Evolutionary conservation across 768 basidiomycete species (phyloP).

Genomic region (Russula ochroleuca): DNA sequence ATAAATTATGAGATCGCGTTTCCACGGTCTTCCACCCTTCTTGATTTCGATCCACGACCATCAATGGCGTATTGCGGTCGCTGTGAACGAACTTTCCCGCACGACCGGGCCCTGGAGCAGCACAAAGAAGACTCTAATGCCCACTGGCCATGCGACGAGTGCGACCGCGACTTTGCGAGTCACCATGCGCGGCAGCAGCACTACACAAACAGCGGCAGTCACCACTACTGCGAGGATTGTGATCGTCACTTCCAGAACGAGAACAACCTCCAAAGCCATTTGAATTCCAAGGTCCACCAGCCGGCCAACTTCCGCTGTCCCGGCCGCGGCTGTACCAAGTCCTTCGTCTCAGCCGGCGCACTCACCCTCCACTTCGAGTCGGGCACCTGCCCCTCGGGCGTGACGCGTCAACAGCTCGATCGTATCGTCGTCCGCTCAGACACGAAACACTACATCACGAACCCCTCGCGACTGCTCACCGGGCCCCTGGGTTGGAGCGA

Average conservation of each 20-base stretch:
- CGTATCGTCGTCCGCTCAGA: slow-evolving; percentile 9
- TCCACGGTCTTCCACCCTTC: background rate
- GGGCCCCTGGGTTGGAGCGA: background rate
- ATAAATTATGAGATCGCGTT: no score
- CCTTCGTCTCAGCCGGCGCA: slow-evolving; percentile 49
- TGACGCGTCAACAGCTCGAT: slow-evolving; percentile 35
- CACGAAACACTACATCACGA: slow-evolving; percentile 12
- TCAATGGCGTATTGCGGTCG: slow-evolving; percentile 15
- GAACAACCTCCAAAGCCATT: slow-evolving; percentile 45
- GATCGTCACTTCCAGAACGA: slow-evolving; percentile 42
- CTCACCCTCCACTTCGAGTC: slow-evolving; percentile 61
- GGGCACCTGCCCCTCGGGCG: slow-evolving; percentile 51
- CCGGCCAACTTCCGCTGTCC: slow-evolving; percentile 38
- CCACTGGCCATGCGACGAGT: slow-evolving; percentile 47
- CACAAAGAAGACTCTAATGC: slow-evolving; percentile 30
- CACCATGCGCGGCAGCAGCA: background rate
- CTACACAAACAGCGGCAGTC: background rate
- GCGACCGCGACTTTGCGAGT: slow-evolving; percentile 42
- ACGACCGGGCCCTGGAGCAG: slow-evolving; percentile 29
- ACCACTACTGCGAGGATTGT: slow-evolving; percentile 46
- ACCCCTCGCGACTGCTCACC: background rate
- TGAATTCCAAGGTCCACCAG: slow-evolving; percentile 50
- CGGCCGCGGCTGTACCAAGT: slow-evolving; percentile 41
- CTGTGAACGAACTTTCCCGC: slow-evolving; percentile 24
- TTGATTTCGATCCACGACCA: background rate